Evolutionary conservation across 345 rosid species (phyloP).

Genomic region (Syzygium aromaticum): DNA sequence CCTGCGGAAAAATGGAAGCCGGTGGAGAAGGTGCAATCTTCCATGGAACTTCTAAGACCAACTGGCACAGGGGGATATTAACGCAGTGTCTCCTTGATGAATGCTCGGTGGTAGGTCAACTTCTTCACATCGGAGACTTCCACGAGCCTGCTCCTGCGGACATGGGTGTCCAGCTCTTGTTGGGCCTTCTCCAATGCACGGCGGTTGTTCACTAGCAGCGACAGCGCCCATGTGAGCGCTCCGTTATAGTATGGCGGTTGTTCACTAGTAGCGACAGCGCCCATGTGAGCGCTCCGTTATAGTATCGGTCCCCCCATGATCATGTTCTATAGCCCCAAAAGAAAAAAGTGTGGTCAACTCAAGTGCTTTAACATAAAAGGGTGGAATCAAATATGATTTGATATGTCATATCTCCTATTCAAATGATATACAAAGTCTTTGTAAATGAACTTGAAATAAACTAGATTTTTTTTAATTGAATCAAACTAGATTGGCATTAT

Average conservation of each 20-base stretch:
- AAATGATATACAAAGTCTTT: neutral
- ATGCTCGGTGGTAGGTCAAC: conserved; percentile 12
- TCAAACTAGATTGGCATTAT: neutral
- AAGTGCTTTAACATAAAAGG: neutral
- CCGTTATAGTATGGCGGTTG: conserved; percentile 17
- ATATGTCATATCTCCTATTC: neutral
- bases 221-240: conserved; percentile 19
- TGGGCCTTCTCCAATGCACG: conserved; percentile 7
- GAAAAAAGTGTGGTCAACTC: neutral
- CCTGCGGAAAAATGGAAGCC: conserved; percentile 15
- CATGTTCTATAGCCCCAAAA: conserved; percentile 1
- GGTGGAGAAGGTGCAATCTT: conserved; percentile 11
- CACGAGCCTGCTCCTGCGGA: conserved; percentile 8
- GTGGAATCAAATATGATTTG: neutral
- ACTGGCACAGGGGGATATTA: conserved; percentile 10
- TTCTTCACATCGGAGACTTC: conserved; percentile 13
- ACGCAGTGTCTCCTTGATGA: conserved; percentile 14
- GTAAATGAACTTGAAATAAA: neutral
- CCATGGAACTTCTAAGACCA: neutral
- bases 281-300: conserved; percentile 17
- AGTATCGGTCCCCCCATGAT: conserved; percentile 19
- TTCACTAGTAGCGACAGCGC: conserved; percentile 17
- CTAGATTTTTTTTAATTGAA: neutral
- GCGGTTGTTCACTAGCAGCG: conserved; percentile 19
- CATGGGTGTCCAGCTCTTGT: conserved; percentile 14